A percentile compares a stretch with the other conserved stretches of the same genome.
phyloP scores from a whole-genome alignment of 768 basidiomycete genomes.

The Kwoniella mangroviensis region DNA sequence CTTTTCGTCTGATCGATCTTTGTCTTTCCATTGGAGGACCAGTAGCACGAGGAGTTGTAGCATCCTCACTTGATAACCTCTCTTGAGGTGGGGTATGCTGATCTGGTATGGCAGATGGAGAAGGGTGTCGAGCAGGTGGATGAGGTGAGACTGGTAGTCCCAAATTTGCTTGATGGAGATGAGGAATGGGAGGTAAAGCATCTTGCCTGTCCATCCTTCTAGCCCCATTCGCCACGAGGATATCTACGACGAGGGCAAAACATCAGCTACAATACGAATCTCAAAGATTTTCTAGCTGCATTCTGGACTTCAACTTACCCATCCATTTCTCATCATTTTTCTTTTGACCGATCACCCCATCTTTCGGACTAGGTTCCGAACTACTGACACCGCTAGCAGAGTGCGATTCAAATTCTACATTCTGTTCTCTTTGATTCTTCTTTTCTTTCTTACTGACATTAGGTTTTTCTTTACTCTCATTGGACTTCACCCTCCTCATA shows the following conservation, averaged over 20 bases:
- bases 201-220: conserved; percentile 48
- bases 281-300: too few species aligned
- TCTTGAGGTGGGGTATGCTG: conserved; percentile 17
- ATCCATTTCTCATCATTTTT: conserved; percentile 54
- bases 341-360: conserved; percentile 5
- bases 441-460: conserved; percentile 8
- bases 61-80: neutral
- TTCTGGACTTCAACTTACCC: conserved; percentile 37
- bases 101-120: neutral
- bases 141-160: conserved; percentile 28
- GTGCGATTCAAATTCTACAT: conserved; percentile 48
- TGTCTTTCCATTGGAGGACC: conserved; percentile 3
- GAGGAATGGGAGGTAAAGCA: conserved; percentile 16
- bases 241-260: conserved; percentile 30
- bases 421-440: conserved; percentile 28
- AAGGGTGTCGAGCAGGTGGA: conserved; percentile 15
- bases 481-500: conserved; percentile 26
- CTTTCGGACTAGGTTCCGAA: conserved; percentile 24
- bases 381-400: conserved; percentile 44
- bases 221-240: conserved; percentile 52
- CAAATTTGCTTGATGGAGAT: neutral
- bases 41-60: neutral
- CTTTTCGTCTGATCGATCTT: conserved; percentile 3
- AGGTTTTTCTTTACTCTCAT: conserved; percentile 17
- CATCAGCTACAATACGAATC: neutral